phyloP scores from a whole-genome alignment of 768 basidiomycete genomes.

The Lactifluus volemus region DNA sequence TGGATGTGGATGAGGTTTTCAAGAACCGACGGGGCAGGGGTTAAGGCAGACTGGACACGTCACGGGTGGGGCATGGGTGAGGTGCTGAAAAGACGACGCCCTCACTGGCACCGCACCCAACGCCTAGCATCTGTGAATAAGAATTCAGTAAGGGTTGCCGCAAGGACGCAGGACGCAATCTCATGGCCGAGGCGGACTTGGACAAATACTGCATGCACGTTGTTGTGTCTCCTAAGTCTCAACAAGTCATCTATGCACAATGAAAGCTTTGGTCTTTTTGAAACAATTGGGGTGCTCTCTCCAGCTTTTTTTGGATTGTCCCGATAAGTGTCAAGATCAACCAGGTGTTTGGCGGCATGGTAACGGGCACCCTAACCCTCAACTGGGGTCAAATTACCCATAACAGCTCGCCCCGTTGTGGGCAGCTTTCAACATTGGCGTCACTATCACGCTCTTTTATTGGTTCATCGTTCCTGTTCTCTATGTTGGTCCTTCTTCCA shows the following conservation, averaged over 20 bases:
- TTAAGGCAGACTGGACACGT: constrained; percentile 33
- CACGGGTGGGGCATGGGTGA: constrained; percentile 72
- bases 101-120: constrained; percentile 84
- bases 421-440: constrained; percentile 84
- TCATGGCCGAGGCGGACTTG: neutral
- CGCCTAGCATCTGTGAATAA: constrained; percentile 54
- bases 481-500: constrained; percentile 39
- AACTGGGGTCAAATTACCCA: constrained; percentile 77
- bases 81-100: constrained; percentile 60
- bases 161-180: neutral
- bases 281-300: no score
- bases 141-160: neutral
- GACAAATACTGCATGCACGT: no score
- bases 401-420: constrained; percentile 67
- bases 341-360: constrained; percentile 14
- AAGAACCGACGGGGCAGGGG: constrained; percentile 10
- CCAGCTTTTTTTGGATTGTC: neutral
- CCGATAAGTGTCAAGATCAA: neutral
- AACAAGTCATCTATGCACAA: no score
- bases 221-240: no score
- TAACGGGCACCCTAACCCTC: constrained; percentile 76
- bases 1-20: constrained; percentile 45
- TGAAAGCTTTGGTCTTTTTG: no score
- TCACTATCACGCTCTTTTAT: constrained; percentile 75
- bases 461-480: neutral